phyloP scores from a whole-genome alignment of 441 rosid species.

The Syzygium syzygioides region DNA sequence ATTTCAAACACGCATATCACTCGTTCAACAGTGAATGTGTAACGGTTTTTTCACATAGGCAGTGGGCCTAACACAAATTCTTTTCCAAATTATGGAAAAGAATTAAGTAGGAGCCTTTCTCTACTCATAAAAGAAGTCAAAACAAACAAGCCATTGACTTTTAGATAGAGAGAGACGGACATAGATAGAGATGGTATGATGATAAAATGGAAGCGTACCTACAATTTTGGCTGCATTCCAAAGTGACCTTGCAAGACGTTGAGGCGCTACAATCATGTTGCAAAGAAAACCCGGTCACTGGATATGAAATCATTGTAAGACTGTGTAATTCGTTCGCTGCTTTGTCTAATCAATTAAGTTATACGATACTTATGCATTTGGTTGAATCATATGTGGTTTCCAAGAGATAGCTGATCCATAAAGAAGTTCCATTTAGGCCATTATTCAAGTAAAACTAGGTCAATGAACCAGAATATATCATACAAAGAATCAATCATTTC shows the following conservation, averaged over 20 bases:
- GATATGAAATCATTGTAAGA: not conserved
- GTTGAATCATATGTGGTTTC: no score
- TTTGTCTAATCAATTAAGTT: no score
- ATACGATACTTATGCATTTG: no score
- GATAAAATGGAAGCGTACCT: not conserved
- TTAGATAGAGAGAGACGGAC: no score
- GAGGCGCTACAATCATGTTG: not conserved
- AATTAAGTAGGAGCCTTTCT: fast-evolving
- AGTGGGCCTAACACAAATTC: not conserved
- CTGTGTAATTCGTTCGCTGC: no score
- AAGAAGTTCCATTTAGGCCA: no score
- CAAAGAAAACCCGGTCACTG: fast-evolving
- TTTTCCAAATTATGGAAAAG: no score
- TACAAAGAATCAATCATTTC: no score
- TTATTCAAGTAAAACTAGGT: no score
- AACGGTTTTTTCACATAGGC: fast-evolving
- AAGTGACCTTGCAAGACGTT: not conserved
- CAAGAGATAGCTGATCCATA: no score
- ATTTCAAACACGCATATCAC: fast-evolving
- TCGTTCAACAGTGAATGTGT: fast-evolving
- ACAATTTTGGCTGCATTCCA: not conserved
- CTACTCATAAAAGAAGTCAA: no score
- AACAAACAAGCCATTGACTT: not conserved
- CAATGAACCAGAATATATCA: no score
- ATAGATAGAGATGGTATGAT: fast-evolving